These are phyloP conservation scores for Melampsora larici-populina DNA, from an alignment of 1,284 basidiomycete genomes.

Conservation along the genomic window DNA sequence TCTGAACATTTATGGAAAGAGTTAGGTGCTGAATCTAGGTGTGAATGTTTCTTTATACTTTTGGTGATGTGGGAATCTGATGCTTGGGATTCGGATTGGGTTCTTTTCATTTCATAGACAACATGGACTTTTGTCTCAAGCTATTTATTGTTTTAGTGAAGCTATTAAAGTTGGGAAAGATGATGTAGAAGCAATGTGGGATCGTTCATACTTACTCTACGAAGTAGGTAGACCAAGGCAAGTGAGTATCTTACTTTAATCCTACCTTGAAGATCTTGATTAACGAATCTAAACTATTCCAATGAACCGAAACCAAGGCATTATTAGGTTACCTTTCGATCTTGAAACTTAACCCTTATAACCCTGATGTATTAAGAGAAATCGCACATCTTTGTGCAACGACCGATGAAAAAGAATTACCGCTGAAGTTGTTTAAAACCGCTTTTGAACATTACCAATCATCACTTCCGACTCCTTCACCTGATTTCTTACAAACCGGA, in stretches of 20 bases:
- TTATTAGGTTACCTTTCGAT: slow-evolving; percentile 29
- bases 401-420: slow-evolving; percentile 64
- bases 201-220: slow-evolving; percentile 76
- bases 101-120: slow-evolving; percentile 59
- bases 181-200: slow-evolving; percentile 84
- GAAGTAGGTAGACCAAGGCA: slow-evolving; percentile 69
- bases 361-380: slow-evolving; percentile 74
- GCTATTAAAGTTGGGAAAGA: slow-evolving; percentile 72
- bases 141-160: slow-evolving; percentile 86
- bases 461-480: slow-evolving; percentile 8
- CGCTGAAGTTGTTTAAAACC: slow-evolving; percentile 65
- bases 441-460: slow-evolving; percentile 59
- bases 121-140: slow-evolving; percentile 72
- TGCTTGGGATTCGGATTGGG: too few species aligned
- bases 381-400: slow-evolving; percentile 74
- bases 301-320: too few species aligned
- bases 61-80: too few species aligned
- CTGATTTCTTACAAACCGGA: slow-evolving; percentile 21
- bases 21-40: slow-evolving; percentile 70
- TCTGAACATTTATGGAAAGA: slow-evolving; percentile 81
- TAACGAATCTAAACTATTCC: too few species aligned
- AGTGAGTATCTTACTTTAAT: slow-evolving; percentile 57
- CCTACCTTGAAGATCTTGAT: too few species aligned
- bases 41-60: slow-evolving; percentile 46
- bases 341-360: slow-evolving; percentile 57